Base-by-base conservation (phyloP, 108 stramenopile species). In the Nannochloropsis oceanica region DNA sequence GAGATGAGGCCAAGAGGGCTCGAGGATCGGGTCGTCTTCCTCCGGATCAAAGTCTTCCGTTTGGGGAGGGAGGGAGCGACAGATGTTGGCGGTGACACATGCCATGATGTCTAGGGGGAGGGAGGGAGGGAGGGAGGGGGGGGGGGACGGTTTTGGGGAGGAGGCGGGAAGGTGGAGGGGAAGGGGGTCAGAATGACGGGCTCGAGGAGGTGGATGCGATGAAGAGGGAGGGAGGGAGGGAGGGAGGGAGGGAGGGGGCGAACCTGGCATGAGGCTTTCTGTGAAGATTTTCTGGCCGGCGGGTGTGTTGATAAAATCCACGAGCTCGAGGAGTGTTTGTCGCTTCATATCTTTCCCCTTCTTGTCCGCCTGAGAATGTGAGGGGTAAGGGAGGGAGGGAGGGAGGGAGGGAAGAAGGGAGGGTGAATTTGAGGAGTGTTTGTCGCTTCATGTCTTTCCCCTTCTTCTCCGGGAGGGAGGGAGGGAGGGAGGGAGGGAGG, bases 21-120 rank as follows among this genome's bases (percentile, higher is more conserved):
- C 99, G 80, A 99, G 89, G 20, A 95, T 94, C 14, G 99, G 99
- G 87, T 99, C 99, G 84, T 99, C 99, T 89, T 99, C 99, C 86
- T 99, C 99, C 8, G 98, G 97, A 86, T 99, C 99, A 87, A 96
- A 99, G 92, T 98, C 97, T 43, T 97, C 96, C 10, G 95, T 96
- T 10, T 94, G 95, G 7, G 97, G 97, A 10, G 99, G 99, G 34
- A 98, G 92, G 0, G 96, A 94, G 79, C 99, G 95, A 89, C 96
- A 96, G 14, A 99, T 94, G 90, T 98, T 99, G 80, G 95, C 96
- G 26, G 93, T 91, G 18, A 99, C 95, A 94, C 95, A 89, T 26
- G 43, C n/a, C 85, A 91, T 87, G 80, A 91, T 91, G 88, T 84
- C 83, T 11, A 85, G 85, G 83, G 46, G 46, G 46, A 14, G 46